phyloP scores from a whole-genome alignment of 106 monocot genomes.

The Dioscorea zingiberensis region DNA sequence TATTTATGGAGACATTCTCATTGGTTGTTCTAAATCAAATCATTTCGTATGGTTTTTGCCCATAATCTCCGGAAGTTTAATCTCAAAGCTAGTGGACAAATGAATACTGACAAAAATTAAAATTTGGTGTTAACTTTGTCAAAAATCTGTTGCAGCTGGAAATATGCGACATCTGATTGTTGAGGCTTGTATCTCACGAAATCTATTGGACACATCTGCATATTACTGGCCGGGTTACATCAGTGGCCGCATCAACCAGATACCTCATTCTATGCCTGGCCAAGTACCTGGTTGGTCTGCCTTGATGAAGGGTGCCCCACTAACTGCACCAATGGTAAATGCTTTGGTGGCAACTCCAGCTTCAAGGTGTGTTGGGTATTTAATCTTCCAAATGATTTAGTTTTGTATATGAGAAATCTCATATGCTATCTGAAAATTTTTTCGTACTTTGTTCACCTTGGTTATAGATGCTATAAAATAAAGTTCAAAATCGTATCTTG shows the following conservation, averaged over 20 bases:
- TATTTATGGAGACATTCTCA: no score
- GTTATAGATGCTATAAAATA: no score
- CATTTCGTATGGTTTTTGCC: no score
- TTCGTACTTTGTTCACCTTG: no score
- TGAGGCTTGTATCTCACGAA: slow-evolving; percentile 91
- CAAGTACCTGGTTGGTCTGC: slow-evolving; percentile 79
- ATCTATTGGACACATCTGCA: slow-evolving; percentile 83
- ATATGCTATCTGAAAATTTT: background rate
- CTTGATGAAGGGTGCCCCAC: slow-evolving; percentile 73
- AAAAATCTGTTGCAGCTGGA: slow-evolving; percentile 54
- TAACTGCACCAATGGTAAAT: slow-evolving; percentile 61
- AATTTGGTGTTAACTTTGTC: background rate
- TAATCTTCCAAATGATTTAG: background rate
- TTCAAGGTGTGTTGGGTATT: slow-evolving; percentile 63
- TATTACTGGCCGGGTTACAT: slow-evolving; percentile 92
- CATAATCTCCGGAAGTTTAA: no score
- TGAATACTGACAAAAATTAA: no score
- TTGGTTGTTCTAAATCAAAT: no score
- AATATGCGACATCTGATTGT: slow-evolving; percentile 97
- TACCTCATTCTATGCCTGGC: slow-evolving; percentile 48
- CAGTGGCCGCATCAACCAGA: slow-evolving; percentile 45
- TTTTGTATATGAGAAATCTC: background rate
- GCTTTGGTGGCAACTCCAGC: slow-evolving; percentile 66
- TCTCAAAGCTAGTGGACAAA: no score
- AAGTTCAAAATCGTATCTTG: no score